Evolutionary conservation across 768 basidiomycete genomes (phyloP), one percentile per base, ranked within the genome.

Genomic region (Gautieria morchelliformis): DNA sequence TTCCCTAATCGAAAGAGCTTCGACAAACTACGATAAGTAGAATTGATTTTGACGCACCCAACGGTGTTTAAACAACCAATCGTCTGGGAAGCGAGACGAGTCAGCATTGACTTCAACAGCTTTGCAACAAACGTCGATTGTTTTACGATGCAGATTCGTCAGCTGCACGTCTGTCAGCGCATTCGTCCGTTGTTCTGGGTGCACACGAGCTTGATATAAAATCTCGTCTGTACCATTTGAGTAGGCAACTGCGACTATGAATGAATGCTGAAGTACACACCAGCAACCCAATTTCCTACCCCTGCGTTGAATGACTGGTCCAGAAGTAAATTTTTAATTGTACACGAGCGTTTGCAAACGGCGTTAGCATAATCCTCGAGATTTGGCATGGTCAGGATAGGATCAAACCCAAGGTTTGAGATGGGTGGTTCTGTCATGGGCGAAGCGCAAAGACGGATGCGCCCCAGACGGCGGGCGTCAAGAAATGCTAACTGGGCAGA

Each of bases 211-310:
- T 64, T 89, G 83, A 66, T 88, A 89, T 40, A 90, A 67, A 47
- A 89, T 80, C 69, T 88, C 84, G 65, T 87, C 83, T 82, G 58
- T 4, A 11, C 30, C 46, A 42, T 6, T 8, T 20, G 9, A 2
- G 33, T 41, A 6, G 11, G 55, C 15, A 42, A 22, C 14, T 20
- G 55, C 15, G 35, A 22, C 10, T 20, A 7, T 33, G 20, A 27
- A 35, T 44, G 32, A 30, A 56, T 48, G 59, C 42, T 52, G 48
- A 35, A 32, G 35, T 64, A 68, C 64, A 44, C 61, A 81, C 85
- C 86, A 63, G 88, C 87, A 19, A 90, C 80, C 84, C 87, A 90
- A 66, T 90, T 91, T 4, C 89, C 85, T 10, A 91, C 79, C 1
- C 89, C 89, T 11, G 87, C 87, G 60, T 80, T 85, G 71, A 90